Evolutionary conservation across 1,139 yeast genomes (phyloP).

Genomic region (Kodamaea alishanica): DNA sequence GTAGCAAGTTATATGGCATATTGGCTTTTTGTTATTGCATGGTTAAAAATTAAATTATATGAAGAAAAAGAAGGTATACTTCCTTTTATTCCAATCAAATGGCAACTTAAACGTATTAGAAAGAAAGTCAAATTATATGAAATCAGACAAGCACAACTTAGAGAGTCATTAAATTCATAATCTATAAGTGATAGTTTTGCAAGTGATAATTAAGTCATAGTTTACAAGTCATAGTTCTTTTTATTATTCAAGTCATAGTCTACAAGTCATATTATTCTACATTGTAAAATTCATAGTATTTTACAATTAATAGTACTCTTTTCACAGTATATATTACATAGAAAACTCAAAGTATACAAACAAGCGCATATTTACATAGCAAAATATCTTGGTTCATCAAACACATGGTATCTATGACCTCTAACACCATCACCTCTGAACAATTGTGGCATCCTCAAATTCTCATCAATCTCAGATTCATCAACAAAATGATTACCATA

Average conservation of each 20-base stretch:
- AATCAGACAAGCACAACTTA: conserved; percentile 9
- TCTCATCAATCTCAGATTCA: conserved; percentile 57
- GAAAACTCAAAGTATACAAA: too few species aligned
- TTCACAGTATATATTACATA: too few species aligned
- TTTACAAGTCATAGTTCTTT: too few species aligned
- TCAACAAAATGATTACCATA: conserved; percentile 55
- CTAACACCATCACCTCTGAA: conserved; percentile 93
- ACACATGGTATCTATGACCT: conserved; percentile 91
- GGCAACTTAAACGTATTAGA: conserved; percentile 23
- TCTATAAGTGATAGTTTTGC: too few species aligned
- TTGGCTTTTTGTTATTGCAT: conserved; percentile 31
- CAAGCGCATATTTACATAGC: too few species aligned
- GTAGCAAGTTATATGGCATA: conserved; percentile 36
- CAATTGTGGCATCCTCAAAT: conserved; percentile 72
- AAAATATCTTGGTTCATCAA: conserved; percentile 84
- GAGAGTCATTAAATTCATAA: too few species aligned
- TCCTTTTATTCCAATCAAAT: conserved; percentile 25
- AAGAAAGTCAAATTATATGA: conserved; percentile 18
- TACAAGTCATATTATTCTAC: too few species aligned
- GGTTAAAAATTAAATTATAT: conserved; percentile 21
- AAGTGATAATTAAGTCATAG: too few species aligned
- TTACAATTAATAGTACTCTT: not conserved
- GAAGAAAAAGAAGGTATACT: conserved; percentile 34
- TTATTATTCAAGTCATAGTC: too few species aligned
- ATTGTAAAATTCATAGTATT: not conserved